A percentile compares a stretch with the other conserved stretches of the same genome.
These are phyloP conservation scores for Neurospora sp. DNA, from an alignment of 495 filamentous ascomycete genomes.

Conservation along the genomic window DNA sequence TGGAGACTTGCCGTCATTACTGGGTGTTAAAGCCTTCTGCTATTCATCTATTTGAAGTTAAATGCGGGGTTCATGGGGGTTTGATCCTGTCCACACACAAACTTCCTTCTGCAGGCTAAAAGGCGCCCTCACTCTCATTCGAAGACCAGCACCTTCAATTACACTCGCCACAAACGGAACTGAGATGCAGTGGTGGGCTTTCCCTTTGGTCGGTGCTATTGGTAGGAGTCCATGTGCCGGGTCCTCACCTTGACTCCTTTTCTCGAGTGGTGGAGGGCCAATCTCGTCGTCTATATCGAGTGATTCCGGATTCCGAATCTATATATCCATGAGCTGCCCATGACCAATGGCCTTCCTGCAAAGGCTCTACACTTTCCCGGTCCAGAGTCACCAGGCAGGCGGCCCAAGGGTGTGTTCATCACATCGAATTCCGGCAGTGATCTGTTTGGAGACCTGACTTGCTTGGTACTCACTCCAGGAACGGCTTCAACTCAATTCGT, in stretches of 20 bases:
- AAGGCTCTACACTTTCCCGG: background rate
- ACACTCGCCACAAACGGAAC: background rate
- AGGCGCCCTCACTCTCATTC: background rate
- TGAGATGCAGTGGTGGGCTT: background rate
- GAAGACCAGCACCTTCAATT: background rate
- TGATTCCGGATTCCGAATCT: background rate
- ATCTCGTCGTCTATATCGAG: background rate
- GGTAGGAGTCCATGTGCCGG: background rate
- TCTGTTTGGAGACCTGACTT: background rate
- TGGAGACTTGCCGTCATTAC: background rate
- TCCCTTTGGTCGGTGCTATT: background rate
- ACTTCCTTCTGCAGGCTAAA: background rate
- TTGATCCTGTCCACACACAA: background rate
- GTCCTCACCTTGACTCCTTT: background rate
- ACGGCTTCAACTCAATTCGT: background rate
- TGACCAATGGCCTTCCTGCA: background rate
- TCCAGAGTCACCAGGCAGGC: background rate
- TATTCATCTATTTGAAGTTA: background rate
- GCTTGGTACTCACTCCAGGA: background rate
- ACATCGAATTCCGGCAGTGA: background rate
- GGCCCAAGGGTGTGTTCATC: background rate
- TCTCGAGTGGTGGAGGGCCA: background rate
- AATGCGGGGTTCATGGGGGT: background rate
- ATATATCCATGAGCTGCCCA: background rate
- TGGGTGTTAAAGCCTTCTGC: background rate